These are phyloP conservation scores for Pleurostoma richardsiae DNA, from an alignment of 2,329 filamentous ascomycete genomes.

Conservation along the genomic window DNA sequence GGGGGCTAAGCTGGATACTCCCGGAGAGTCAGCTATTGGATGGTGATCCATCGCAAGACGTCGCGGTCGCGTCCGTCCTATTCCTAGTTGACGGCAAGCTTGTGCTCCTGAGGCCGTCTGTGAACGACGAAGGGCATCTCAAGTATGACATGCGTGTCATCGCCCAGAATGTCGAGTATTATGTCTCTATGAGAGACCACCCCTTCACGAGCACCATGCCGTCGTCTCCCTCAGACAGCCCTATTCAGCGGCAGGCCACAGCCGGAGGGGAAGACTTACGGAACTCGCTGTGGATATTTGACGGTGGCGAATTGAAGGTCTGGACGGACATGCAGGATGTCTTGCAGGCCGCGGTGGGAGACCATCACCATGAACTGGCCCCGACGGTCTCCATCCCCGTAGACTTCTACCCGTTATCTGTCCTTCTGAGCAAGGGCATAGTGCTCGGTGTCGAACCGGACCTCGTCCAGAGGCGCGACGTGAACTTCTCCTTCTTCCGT, in stretches of 20 bases:
- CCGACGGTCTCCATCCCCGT: constrained; percentile 71
- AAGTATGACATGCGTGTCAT: constrained; percentile 99
- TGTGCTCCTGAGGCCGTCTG: constrained; percentile 81
- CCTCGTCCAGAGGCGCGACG: constrained; percentile 85
- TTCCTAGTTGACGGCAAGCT: constrained; percentile 98
- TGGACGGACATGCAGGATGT: constrained; percentile 90
- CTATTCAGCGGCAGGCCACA: constrained; percentile 21
- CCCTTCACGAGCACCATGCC: constrained; percentile 34
- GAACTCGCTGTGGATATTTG: constrained; percentile 93
- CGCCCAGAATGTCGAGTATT: constrained; percentile 94
- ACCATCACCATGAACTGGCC: constrained; percentile 65
- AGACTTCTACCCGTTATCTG: constrained; percentile 94
- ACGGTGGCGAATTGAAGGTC: constrained; percentile 76
- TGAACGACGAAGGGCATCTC: constrained; percentile 74
- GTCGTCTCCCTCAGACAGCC: not conserved
- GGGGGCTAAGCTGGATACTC: constrained; percentile 91
- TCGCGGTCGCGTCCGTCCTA: constrained; percentile 85
- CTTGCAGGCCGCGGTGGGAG: constrained; percentile 62
- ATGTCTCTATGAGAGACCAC: constrained; percentile 86
- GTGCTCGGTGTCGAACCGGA: constrained; percentile 89
- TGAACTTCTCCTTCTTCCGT: constrained; percentile 85
- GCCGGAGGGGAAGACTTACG: constrained; percentile 49
- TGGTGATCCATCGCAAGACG: constrained; percentile 93
- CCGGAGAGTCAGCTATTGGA: constrained; percentile 85
- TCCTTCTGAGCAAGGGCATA: constrained; percentile 84